Base-by-base conservation (phyloP, 2,329 filamentous ascomycete genomes). In the Arthroderma sp. region DNA sequence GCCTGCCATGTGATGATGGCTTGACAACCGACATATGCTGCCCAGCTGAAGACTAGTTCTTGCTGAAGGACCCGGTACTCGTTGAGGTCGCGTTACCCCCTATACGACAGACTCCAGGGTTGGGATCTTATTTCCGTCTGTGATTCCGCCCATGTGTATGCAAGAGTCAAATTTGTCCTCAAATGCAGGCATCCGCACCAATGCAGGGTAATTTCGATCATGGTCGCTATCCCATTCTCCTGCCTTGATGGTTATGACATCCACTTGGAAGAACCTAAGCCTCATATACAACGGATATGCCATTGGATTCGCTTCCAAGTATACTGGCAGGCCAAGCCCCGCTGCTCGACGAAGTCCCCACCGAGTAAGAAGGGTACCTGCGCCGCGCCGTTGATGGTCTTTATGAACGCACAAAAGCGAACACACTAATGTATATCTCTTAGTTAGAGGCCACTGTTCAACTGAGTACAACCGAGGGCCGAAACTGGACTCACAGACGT, bases 261-360 rank as follows among this genome's bases (percentile, higher is more conserved):
- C 39, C 6, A 41, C 29, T 2, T 64, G 60, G 10, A 48, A 36
- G 22, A 45, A 49, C 2, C 43, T 47, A 27, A 36, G 41, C 38
- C 43, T 43, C 36, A 42, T 40, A 36, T 52, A 52, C 27, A 50
- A 30, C 2, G 49, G 43, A 28, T 29, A 31, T 4, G 43, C 50
- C 15, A 36, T 22, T 15, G 38, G 36, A 5, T 39, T 50, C 28
- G 56, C 49, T 9, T 58, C 55, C 5, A 58, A 48, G 31, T 48
- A 55, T 5, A 33, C 36, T 36, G 47, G 47, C 4, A 57, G 33
- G 6, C 54, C 54, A 11, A 53, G 28, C n/a, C 46, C 41, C 46
- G 56, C 53, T 3, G 54, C 56, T 32, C 46, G 51, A 3, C 38
- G 40, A 1, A 48, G 44, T 10, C 57, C 57, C 54, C 56, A 60